phyloP scores from a whole-genome alignment of 257 asterid genomes.

The Penstemon davidsonii region DNA sequence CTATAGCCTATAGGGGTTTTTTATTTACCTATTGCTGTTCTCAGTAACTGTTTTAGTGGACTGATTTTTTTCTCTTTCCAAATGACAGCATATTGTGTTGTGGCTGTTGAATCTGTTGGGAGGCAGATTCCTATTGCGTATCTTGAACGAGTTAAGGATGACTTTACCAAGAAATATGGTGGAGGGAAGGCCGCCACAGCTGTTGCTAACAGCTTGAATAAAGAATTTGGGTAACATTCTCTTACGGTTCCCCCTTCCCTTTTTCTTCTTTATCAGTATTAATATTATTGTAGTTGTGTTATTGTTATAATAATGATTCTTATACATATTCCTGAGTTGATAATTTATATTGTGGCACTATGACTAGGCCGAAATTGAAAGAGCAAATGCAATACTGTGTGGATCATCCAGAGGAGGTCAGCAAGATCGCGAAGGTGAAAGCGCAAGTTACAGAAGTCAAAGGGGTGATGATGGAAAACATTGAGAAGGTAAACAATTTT shows the following conservation, averaged over 20 bases:
- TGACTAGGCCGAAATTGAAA: constrained; percentile 45
- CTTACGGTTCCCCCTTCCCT: not conserved
- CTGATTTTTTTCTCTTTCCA: constrained; percentile 17
- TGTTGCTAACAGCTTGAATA: constrained; percentile 70
- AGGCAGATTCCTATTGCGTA: constrained; percentile 80
- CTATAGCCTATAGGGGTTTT: not conserved
- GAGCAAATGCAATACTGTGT: constrained; percentile 58
- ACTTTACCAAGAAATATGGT: constrained; percentile 73
- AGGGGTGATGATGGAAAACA: constrained; percentile 62
- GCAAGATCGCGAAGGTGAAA: constrained; percentile 51
- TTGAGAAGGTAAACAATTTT: constrained; percentile 38
- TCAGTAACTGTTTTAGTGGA: constrained; percentile 6
- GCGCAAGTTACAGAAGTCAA: constrained; percentile 60
- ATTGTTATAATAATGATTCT: not conserved
- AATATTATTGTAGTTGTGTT: not conserved
- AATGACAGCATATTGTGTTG: constrained; percentile 72
- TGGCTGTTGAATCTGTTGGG: constrained; percentile 84
- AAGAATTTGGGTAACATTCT: constrained; percentile 68
- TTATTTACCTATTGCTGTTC: not conserved
- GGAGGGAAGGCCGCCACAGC: constrained; percentile 94
- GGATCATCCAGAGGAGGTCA: constrained; percentile 52
- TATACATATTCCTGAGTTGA: not conserved
- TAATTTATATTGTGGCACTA: not conserved
- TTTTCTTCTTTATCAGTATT: not conserved
- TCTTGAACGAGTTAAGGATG: constrained; percentile 75